Evolutionary conservation across 495 filamentous ascomycete genomes (phyloP), one percentile per base, ranked within the genome.

Genomic region (Aspergillus panamensis): DNA sequence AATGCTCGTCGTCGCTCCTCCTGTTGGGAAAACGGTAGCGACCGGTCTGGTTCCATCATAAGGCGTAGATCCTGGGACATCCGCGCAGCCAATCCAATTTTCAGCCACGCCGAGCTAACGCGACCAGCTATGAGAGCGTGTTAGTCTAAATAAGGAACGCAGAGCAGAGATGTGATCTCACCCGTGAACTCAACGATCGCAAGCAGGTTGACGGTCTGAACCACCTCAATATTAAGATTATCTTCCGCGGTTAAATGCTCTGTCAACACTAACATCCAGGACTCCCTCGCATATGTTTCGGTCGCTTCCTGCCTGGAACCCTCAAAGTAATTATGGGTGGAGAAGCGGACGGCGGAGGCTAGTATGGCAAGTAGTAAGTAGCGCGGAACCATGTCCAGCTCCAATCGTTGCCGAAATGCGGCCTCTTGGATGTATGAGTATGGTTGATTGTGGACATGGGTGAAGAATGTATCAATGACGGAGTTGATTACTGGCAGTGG

Each of bases 341-440:
- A 65, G 37, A 72, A 72, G 20, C 68, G 54, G 6, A 70, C 58
- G 0, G 69, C 67, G 1, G 64, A 66, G 3, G 69, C 62, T 3
- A 70, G 57, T 0, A 70, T 51, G 13, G 66, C 68, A 2, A 69
- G 53, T 6, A 69, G 16, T 33, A 72, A 39, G 45, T 62, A 67
- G 7, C 57, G 58, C 0, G 69, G 66, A 0, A 72, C 13, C 10
- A 48, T 9, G 14, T 57, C 45, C 19, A 42, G 43, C 12, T 61
- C 42, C 2, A 69, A 29, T 16, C 57, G 58, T 13, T 62, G 57
- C 4, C 66, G 62, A 42, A 73, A 73, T 1, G 50, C 62, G 9
- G 42, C 19, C 47, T 71, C 68, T 17, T 67, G 66, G 45, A 73
- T 65, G 40, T 65, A 68, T 1, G 62, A 66, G 54, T 73, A 73